Percentiles rank a stretch among this genome's conserved stretches.
Conservation (phyloP, 1,284 basidiomycete genomes). For the Pseudozyma tsukubaensis region DNA sequence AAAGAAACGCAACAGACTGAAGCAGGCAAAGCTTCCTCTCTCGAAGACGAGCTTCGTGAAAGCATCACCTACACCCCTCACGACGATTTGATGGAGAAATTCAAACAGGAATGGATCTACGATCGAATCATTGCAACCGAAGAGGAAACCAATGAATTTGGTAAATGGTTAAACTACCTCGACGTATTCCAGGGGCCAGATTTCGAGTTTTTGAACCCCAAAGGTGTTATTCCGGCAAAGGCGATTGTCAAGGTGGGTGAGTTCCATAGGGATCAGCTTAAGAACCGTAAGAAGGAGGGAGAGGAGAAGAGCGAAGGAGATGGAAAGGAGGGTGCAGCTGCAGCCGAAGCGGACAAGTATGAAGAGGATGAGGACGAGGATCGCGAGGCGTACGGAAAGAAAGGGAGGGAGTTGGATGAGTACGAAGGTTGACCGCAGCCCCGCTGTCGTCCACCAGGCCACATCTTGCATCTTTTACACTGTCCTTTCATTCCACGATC, state of each 20-base stretch:
- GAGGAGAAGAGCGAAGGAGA: constrained; percentile 21
- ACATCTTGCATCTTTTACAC: background rate
- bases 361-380: constrained; percentile 67
- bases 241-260: constrained; percentile 71
- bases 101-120: constrained; percentile 66
- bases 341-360: constrained; percentile 45
- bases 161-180: constrained; percentile 69
- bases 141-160: constrained; percentile 76
- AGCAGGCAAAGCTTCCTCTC: constrained; percentile 8
- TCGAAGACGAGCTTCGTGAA: constrained; percentile 48
- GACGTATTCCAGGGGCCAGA: constrained; percentile 60
- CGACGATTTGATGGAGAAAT: constrained; percentile 49
- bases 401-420: constrained; percentile 74
- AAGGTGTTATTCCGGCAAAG: constrained; percentile 68
- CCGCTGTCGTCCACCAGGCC: too few species aligned
- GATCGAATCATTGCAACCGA: constrained; percentile 75
- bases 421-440: constrained; percentile 29
- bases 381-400: constrained; percentile 72
- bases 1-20: background rate
- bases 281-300: constrained; percentile 73
- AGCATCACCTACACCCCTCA: constrained; percentile 45
- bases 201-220: constrained; percentile 69
- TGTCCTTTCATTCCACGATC: background rate
- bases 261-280: constrained; percentile 77
- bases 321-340: background rate